Base-by-base conservation (phyloP, 208 protist species). In the Balamuthia mandrillaris region DNA sequence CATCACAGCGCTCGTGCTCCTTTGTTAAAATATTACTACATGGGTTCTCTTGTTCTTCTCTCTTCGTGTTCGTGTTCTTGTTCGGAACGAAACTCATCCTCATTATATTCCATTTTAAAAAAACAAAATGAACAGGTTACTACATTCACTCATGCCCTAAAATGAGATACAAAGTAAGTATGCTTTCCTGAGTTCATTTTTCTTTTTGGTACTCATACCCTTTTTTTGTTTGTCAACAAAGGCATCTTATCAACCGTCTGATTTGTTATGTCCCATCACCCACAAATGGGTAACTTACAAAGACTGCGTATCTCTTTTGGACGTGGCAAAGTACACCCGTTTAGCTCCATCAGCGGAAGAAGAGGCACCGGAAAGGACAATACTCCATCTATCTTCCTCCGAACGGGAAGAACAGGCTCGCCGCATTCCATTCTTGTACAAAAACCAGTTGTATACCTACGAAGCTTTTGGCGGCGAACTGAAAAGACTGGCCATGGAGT, bases 71-170 rank as follows among this genome's bases (percentile, higher is more conserved):
- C 21, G n/a, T 24, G 60, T n/a, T 68, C 24, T 27, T n/a, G 27
- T 18, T 56, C n/a, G n/a, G n/a, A n/a, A n/a, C n/a, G n/a, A n/a
- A n/a, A n/a, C n/a, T n/a, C n/a, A n/a, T n/a, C n/a, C n/a, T n/a
- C n/a, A n/a, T n/a, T 2, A 10, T 52, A 0, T 4, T 35, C 16
- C 18, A 27, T 2, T 39, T 10, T 3, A 33, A 56, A 24, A n/a
- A n/a, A n/a, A n/a, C n/a, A n/a, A n/a, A n/a, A n/a, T n/a, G n/a
- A 7, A 45, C 68, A 77, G 92, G 90, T 27, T 94, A 86, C 42
- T 94, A 93, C 70, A 92, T 94, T 63, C 86, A 93, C 66, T 58
- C 12, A 29, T 94, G 91, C 54, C 82, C 49, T 4, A 94, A 94
- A 66, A 94, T 94, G 92, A 85, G 56, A 39, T 94, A 94, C 63